Evolutionary conservation across 331 rosid genomes (phyloP).

Genomic region (Stylosanthes scabra): DNA sequence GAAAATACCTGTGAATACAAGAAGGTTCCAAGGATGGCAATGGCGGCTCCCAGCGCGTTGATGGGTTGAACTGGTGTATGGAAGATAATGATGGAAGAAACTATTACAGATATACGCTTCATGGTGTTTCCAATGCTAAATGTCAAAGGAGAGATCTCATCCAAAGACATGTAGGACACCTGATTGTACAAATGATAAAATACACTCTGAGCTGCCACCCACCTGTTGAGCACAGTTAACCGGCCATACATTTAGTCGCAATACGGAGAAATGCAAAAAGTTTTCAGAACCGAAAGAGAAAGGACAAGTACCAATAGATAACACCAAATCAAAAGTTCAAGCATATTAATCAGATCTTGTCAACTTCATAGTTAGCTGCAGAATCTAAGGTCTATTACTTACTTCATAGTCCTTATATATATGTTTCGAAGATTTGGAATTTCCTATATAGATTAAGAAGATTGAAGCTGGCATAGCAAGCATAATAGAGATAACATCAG

Average conservation of each 20-base stretch:
- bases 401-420: too few species aligned
- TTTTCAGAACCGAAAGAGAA: neutral
- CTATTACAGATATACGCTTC: conserved; percentile 93
- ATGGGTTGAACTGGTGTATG: conserved; percentile 89
- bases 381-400: too few species aligned
- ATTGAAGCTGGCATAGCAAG: conserved; percentile 18
- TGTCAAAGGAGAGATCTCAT: conserved; percentile 92
- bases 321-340: conserved; percentile 2
- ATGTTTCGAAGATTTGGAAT: neutral
- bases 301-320: neutral
- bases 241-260: conserved; percentile 6
- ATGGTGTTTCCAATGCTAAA: conserved; percentile 94
- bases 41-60: conserved; percentile 93
- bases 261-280: neutral
- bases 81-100: conserved; percentile 95
- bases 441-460: neutral
- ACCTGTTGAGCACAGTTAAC: conserved; percentile 55
- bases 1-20: conserved; percentile 85
- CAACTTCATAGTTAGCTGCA: conserved; percentile 18
- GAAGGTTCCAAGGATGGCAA: conserved; percentile 91
- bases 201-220: conserved; percentile 96
- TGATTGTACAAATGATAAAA: conserved; percentile 95
- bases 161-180: conserved; percentile 94
- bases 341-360: conserved; percentile 14
- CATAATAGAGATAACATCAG: conserved; percentile 14